These are phyloP conservation scores for Metschnikowia similis DNA, from an alignment of 805 yeast species.

Conservation along the genomic window DNA sequence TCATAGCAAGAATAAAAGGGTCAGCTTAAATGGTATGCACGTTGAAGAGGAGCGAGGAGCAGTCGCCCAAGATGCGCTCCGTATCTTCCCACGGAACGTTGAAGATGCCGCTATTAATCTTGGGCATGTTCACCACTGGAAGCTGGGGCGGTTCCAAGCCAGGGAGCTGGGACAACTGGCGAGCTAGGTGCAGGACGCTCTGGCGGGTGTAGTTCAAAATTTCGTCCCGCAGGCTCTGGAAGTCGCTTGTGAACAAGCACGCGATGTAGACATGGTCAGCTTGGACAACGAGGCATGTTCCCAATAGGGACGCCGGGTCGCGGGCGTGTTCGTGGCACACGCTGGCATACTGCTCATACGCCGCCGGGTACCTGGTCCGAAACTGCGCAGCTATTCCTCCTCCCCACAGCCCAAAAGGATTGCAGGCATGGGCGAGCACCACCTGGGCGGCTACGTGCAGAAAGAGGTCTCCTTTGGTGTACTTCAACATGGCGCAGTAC, in stretches of 20 bases:
- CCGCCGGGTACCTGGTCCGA: slow-evolving; percentile 48
- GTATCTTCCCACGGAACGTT: slow-evolving; percentile 76
- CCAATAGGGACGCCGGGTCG: slow-evolving; percentile 37
- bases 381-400: slow-evolving; percentile 74
- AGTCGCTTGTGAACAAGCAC: slow-evolving; percentile 69
- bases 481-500: slow-evolving; percentile 31
- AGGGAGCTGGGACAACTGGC: neutral
- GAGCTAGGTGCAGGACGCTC: slow-evolving; percentile 46
- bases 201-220: slow-evolving; percentile 49
- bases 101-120: slow-evolving; percentile 71
- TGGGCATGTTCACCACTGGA: slow-evolving; percentile 57
- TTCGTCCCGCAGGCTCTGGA: slow-evolving; percentile 36
- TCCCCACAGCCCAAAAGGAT: slow-evolving; percentile 78
- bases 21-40: slow-evolving; percentile 10
- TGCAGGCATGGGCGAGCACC: slow-evolving; percentile 74
- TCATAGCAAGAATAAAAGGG: neutral
- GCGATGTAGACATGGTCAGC: slow-evolving; percentile 41
- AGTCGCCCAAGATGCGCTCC: slow-evolving; percentile 42
- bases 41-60: slow-evolving; percentile 34
- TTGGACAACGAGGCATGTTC: slow-evolving; percentile 45
- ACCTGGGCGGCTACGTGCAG: slow-evolving; percentile 25
- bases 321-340: slow-evolving; percentile 32
- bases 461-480: slow-evolving; percentile 59
- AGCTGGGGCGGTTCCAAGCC: slow-evolving; percentile 10
- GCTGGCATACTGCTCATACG: slow-evolving; percentile 46